phyloP scores from a whole-genome alignment of 2,329 filamentous ascomycete species.

The Fusarium sp. region DNA sequence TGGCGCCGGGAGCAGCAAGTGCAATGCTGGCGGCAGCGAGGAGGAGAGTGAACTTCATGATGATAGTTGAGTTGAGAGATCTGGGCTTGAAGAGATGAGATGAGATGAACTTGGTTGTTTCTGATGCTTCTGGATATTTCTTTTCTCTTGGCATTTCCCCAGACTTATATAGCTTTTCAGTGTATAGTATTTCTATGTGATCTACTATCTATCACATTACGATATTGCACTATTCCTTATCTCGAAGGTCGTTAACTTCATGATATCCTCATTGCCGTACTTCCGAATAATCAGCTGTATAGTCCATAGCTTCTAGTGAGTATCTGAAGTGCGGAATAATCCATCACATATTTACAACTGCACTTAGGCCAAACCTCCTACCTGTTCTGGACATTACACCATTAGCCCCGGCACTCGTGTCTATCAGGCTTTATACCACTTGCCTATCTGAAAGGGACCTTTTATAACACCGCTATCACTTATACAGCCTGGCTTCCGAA shows the following conservation, averaged over 20 bases:
- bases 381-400: constrained; percentile 15
- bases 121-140: neutral
- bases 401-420: constrained; percentile 6
- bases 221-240: neutral
- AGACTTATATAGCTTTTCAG: neutral
- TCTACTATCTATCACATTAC: neutral
- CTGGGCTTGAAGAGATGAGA: neutral
- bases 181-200: fast-evolving
- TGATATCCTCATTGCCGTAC: neutral
- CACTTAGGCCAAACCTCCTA: neutral
- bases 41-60: constrained; percentile 18
- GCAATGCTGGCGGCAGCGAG: constrained; percentile 3
- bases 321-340: neutral
- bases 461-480: constrained; percentile 18
- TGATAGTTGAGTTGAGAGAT: neutral
- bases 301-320: neutral
- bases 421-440: constrained; percentile 11
- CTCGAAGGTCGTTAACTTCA: neutral
- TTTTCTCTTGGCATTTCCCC: neutral
- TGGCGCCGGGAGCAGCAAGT: constrained; percentile 10
- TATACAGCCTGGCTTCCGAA: neutral
- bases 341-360: neutral
- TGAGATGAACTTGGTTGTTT: neutral
- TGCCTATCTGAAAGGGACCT: constrained; percentile 26
- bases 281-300: neutral